Base-by-base conservation (phyloP, 805 yeast genomes). In the Pichia occidentalis region DNA sequence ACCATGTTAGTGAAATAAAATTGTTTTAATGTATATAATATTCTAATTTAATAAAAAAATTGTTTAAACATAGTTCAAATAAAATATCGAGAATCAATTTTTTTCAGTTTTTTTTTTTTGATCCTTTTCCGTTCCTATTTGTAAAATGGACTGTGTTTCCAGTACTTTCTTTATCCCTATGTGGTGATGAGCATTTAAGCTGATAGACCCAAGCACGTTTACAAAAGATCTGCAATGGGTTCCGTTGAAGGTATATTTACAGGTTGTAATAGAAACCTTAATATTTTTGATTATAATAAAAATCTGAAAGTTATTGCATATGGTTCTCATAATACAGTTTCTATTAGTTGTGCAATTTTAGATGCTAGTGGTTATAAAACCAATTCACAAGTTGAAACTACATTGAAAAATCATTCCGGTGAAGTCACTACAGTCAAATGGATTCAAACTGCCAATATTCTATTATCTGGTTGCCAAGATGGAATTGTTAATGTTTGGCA, bases 381-480 rank as follows among this genome's bases (percentile, higher is more conserved):
- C 20, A 85, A 85, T 11, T 5, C 37, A 25, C 42, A 42, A 32
- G 75, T 77, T 0, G 54, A 53, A 36, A 48, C 57, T 5, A 78
- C 87, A 0, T 61, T 83, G 37, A 80, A 80, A 45, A 69, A 73
- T 2, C 92, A 82, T 52, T 53, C 66, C 4, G 68, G 65, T 13
- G 79, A 71, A 32, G 79, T 87, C 14, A 80, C 87, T 0, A 73
- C 80, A 40, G 85, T 85, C 10, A 70, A 68, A 44, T 77, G 76
- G 64, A 59, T 72, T 28, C 75, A 71, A 1, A 53, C 52, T 2
- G 59, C 73, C 0, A 54, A 65, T 0, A 56, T 49, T 21, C 54
- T 85, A 40, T 63, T 84, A 0, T 72, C 86, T 4, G 75, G 80
- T 0, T 73, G 81, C 3, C 88, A 83, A 45, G 95, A 86, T 51